Evolutionary conservation across 2,329 filamentous ascomycete genomes (phyloP), one percentile per base, ranked within the genome.

Genomic region (Dactylellina cionopaga): DNA sequence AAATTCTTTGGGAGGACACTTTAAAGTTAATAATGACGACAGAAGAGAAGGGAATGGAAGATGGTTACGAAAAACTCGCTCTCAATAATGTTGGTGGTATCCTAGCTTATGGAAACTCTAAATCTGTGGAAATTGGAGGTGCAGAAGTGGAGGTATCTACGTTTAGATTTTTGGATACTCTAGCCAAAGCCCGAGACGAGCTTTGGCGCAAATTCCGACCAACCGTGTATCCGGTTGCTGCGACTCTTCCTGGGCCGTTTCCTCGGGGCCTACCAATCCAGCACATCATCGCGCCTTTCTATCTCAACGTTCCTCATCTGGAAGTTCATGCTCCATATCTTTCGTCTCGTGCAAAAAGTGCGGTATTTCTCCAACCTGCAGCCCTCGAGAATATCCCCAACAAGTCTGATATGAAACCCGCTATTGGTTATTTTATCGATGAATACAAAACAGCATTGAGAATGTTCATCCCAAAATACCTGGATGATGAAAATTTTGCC

Each of bases 181-280:
- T 60, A 1, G 43, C 56, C 0, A 49, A 29, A 24, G 41, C 27
- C 13, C 31, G 56, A 10, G 43, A 60, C 49, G 56, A 25, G 4
- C 5, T 60, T 3, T 60, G 56, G 56, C n/a, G 7, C 2, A 35
- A 60, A 9, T 2, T 35, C 11, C n/a, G 41, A n/a, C 3, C 5
- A 13, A 3, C n/a, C 2, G n/a, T 33, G 11, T 6, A 33, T 33
- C 29, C 1, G 0, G 25, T n/a, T 7, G 15, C 10, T 10, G 13
- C 31, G n/a, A 5, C 10, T 3, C 43, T 59, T 3, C 55, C 41
- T 2, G 1, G 7, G 13, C 13, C 15, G 5, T 60, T 49, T 6
- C 56, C 56, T n/a, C 33, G 5, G 3, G 56, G 56, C 11, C 33
- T 60, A 6, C 56, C 56, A 2, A n/a, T 60, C 1, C 56, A 60